These are phyloP conservation scores for Pseudogymnoascus sp. DNA, from an alignment of 2,329 filamentous ascomycete species.

Conservation along the genomic window DNA sequence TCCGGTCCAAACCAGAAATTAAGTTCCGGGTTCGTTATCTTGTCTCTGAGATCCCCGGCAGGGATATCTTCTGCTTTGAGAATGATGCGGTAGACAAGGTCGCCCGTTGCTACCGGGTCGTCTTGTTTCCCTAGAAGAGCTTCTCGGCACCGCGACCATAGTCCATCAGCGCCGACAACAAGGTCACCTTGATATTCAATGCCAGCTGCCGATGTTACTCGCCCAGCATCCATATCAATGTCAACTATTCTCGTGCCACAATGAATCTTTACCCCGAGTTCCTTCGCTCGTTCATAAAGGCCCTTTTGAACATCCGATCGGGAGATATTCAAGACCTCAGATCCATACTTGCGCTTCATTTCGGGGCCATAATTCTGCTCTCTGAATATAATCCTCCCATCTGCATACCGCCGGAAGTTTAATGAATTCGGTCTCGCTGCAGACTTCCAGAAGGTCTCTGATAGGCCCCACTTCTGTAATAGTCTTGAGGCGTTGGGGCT, in stretches of 20 bases:
- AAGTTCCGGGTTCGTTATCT: conserved; percentile 44
- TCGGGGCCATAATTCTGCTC: background rate
- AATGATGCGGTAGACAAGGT: conserved; percentile 58
- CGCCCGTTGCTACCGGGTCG: conserved; percentile 23
- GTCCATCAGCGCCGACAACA: conserved; percentile 15
- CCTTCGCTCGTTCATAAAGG: conserved; percentile 12
- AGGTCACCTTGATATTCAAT: conserved; percentile 11
- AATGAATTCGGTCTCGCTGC: background rate
- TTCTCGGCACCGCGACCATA: conserved; percentile 13
- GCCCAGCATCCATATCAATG: background rate
- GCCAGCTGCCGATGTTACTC: conserved; percentile 9
- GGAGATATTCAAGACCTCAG: conserved; percentile 11
- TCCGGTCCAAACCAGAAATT: conserved; percentile 59
- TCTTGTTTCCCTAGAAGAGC: conserved; percentile 1
- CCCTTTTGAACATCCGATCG: conserved; percentile 14
- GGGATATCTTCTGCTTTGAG: conserved; percentile 44
- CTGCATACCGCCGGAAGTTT: background rate
- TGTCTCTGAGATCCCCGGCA: conserved; percentile 39
- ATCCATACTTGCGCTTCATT: background rate
- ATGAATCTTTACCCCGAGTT: conserved; percentile 1
- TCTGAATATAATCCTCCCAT: background rate
- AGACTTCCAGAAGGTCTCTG: background rate
- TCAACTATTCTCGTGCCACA: background rate
- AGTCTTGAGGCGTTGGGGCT: conserved; percentile 22
- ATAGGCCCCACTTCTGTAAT: conserved; percentile 23